Evolutionary conservation across 2,329 filamentous ascomycete species (phyloP).

Genomic region (Arthrobotrys iridis): DNA sequence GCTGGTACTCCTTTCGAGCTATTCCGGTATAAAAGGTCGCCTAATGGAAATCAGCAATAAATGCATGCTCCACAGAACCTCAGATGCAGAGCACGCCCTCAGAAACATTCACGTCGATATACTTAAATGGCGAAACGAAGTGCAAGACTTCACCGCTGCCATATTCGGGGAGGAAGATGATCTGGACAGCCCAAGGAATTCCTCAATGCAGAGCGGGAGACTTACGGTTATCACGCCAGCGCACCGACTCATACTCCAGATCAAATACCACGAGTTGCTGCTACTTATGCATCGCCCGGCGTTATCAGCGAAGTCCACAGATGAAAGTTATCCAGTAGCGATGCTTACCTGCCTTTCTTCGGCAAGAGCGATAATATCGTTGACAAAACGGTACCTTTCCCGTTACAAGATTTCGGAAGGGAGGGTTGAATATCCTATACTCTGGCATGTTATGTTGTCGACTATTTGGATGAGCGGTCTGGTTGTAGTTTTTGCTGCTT

Average conservation of each 20-base stretch:
- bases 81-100: constrained; percentile 62
- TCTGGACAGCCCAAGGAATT: constrained; percentile 57
- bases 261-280: constrained; percentile 66
- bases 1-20: constrained; percentile 63
- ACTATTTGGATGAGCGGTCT: constrained; percentile 47
- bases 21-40: constrained; percentile 65
- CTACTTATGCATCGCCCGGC: constrained; percentile 67
- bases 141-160: constrained; percentile 63
- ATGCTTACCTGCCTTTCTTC: constrained; percentile 67
- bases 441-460: constrained; percentile 40
- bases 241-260: constrained; percentile 63
- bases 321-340: constrained; percentile 64
- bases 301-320: constrained; percentile 64
- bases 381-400: constrained; percentile 60
- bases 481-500: constrained; percentile 41
- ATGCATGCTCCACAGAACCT: constrained; percentile 64
- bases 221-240: constrained; percentile 54
- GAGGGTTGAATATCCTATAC: constrained; percentile 23
- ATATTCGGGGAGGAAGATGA: constrained; percentile 55
- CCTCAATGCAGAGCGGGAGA: not conserved
- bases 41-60: constrained; percentile 68
- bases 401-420: constrained; percentile 45
- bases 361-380: constrained; percentile 65
- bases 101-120: constrained; percentile 65
- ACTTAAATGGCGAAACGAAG: constrained; percentile 67